Evolutionary conservation across 371 early-diverging fungal species (phyloP).

Genomic region (Mucor irregularis): DNA sequence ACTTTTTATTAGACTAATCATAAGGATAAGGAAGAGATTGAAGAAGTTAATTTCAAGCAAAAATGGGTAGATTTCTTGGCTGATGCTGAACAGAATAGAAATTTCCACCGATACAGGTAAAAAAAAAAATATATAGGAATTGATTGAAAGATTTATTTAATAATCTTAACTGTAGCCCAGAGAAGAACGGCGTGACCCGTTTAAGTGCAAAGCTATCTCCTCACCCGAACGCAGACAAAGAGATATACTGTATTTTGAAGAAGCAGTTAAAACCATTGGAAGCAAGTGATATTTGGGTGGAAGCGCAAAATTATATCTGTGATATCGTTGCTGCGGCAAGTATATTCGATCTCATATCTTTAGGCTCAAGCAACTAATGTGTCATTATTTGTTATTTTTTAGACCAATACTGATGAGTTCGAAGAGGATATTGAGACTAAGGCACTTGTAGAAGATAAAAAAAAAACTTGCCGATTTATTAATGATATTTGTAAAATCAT

Average conservation of each 20-base stretch:
- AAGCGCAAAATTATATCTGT: constrained; percentile 8
- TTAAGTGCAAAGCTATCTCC: constrained; percentile 13
- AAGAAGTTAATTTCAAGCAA: constrained; percentile 6
- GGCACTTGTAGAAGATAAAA: constrained; percentile 8
- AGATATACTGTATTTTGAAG: constrained; percentile 6
- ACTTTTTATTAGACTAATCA: constrained; percentile 13
- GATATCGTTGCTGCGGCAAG: constrained; percentile 13
- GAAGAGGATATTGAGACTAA: constrained; percentile 14
- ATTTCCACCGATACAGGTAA: constrained; percentile 17
- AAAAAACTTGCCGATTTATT: constrained; percentile 8
- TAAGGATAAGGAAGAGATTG: constrained; percentile 1
- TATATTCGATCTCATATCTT: constrained; percentile 11
- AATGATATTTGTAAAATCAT: constrained; percentile 13
- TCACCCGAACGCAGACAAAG: constrained; percentile 10
- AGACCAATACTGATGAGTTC: constrained; percentile 11
- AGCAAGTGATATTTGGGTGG: constrained; percentile 6
- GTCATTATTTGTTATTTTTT: constrained; percentile 19
- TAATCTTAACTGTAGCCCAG: constrained; percentile 17
- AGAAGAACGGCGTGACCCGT: constrained; percentile 14
- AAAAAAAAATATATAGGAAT: constrained; percentile 6
- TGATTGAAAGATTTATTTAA: not conserved
- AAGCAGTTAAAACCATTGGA: constrained; percentile 8
- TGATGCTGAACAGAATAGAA: constrained; percentile 16
- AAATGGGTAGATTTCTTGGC: constrained; percentile 10
- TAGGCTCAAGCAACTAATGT: constrained; percentile 14